Evolutionary conservation across 2,329 filamentous ascomycete species (phyloP).

Genomic region (Venturia effusa): DNA sequence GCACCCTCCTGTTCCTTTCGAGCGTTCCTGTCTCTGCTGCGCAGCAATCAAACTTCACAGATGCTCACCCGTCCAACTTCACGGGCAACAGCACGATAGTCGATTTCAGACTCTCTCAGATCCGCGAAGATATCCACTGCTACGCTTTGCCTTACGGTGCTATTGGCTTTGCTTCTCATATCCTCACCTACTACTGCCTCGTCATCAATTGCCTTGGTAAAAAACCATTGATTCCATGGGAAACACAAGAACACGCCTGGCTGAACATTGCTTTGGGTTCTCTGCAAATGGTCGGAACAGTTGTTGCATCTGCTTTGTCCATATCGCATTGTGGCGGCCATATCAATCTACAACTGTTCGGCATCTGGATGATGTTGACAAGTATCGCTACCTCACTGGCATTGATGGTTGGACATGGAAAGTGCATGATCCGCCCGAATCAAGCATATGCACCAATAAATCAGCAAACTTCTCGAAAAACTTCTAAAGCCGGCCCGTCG

Average conservation of each 20-base stretch:
- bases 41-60: background rate
- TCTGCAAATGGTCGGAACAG: background rate
- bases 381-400: background rate
- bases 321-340: background rate
- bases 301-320: background rate
- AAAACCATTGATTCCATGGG: conserved; percentile 13
- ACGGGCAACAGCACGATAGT: background rate
- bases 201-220: background rate
- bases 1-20: too few species aligned
- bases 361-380: background rate
- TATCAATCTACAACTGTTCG: background rate
- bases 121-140: conserved; percentile 14
- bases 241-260: background rate
- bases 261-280: background rate
- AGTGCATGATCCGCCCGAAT: background rate
- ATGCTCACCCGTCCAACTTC: background rate
- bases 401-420: background rate
- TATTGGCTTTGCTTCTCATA: conserved; percentile 9
- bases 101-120: background rate
- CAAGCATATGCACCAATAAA: too few species aligned
- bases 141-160: conserved; percentile 17
- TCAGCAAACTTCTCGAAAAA: too few species aligned
- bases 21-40: background rate
- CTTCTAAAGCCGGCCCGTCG: too few species aligned
- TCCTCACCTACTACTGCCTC: conserved; percentile 7